Conservation (phyloP, 768 basidiomycete genomes). For the Trametes sanguinea region DNA sequence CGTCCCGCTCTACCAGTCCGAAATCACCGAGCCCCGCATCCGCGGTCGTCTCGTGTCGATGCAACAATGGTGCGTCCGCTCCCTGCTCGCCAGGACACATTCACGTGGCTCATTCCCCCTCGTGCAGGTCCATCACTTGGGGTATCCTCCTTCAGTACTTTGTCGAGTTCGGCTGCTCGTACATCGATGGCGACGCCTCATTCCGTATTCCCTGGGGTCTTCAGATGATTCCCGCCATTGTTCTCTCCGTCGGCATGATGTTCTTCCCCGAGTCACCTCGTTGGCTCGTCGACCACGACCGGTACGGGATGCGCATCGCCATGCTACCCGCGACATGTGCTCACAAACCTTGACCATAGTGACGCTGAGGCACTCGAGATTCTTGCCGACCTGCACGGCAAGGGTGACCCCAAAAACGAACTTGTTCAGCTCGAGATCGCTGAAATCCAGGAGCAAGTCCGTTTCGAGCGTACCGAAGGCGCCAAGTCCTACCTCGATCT, state of each 20-base stretch:
- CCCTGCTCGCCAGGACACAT: neutral
- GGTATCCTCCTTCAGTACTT: constrained; percentile 78
- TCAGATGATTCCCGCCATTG: constrained; percentile 75
- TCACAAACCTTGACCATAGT: constrained; percentile 24
- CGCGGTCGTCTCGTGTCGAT: constrained; percentile 75
- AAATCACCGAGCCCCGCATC: constrained; percentile 70
- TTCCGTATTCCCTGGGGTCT: constrained; percentile 83
- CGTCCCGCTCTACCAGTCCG: constrained; percentile 76
- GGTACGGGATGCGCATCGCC: constrained; percentile 34
- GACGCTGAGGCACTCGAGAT: constrained; percentile 69
- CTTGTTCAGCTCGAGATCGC: constrained; percentile 71
- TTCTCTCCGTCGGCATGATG: constrained; percentile 68
- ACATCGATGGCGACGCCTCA: constrained; percentile 67
- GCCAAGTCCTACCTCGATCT: constrained; percentile 72
- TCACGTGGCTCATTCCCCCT: neutral
- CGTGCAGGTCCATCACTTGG: constrained; percentile 59
- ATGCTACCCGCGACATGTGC: too few species aligned
- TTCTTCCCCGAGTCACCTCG: constrained; percentile 68
- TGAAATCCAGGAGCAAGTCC: constrained; percentile 59
- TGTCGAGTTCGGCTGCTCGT: constrained; percentile 74
- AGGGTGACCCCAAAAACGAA: constrained; percentile 56
- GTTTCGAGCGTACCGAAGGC: constrained; percentile 67
- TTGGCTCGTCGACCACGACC: constrained; percentile 65
- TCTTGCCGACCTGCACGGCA: constrained; percentile 73
- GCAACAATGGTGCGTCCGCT: constrained; percentile 59